A percentile compares a stretch with the other conserved stretches of the same genome.
Conservation (phyloP, 306 rosid genomes). For the Clitoria ternatea region DNA sequence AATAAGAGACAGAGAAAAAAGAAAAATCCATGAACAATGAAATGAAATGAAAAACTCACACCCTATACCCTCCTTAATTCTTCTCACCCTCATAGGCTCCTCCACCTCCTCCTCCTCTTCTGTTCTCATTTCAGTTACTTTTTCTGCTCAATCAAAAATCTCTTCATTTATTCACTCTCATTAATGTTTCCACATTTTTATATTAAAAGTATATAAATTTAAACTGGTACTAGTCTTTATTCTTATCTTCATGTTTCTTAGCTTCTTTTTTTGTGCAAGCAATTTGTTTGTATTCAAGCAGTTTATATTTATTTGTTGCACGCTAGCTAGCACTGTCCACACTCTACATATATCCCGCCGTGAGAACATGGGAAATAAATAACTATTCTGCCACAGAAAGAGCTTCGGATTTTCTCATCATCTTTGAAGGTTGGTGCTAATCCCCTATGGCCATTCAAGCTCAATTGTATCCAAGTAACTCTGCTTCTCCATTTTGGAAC, state of each 20-base stretch:
- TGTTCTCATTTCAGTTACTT: slow-evolving; percentile 38
- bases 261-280: neutral
- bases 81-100: slow-evolving; percentile 1
- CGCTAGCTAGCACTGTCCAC: neutral
- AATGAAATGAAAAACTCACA: neutral
- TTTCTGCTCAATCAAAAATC: slow-evolving; percentile 27
- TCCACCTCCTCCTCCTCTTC: slow-evolving; percentile 13
- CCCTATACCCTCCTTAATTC: neutral
- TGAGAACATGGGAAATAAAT: neutral
- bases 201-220: neutral
- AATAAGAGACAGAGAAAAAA: too few relatives aligned
- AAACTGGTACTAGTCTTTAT: slow-evolving; percentile 6
- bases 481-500: slow-evolving; percentile 37
- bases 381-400: neutral
- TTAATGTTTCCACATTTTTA: neutral
- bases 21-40: too few relatives aligned
- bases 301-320: neutral
- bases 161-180: neutral
- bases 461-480: slow-evolving; percentile 39
- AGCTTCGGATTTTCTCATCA: too few relatives aligned
- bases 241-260: neutral
- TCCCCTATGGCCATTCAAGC: slow-evolving; percentile 58
- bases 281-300: neutral
- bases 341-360: neutral
- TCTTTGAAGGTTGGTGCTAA: neutral